phyloP scores from a whole-genome alignment of 2,329 filamentous ascomycete species.

The Penicillium griseofulvum region DNA sequence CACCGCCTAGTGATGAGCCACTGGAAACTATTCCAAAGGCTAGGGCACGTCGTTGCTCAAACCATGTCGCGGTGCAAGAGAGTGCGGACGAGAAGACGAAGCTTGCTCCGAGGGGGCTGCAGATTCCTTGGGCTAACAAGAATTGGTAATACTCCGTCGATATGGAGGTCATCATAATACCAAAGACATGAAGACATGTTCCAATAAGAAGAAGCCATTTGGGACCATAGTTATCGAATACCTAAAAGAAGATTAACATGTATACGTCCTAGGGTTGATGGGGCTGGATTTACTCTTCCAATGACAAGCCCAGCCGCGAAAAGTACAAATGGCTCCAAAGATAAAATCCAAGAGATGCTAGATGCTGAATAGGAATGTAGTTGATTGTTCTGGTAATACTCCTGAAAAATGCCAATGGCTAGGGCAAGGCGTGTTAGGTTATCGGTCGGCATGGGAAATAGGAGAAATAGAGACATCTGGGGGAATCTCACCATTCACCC shows the following conservation, averaged over 20 bases:
- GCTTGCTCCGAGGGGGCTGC: constrained; percentile 50
- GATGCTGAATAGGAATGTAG: constrained; percentile 51
- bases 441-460: neutral
- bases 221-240: constrained; percentile 64
- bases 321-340: constrained; percentile 57
- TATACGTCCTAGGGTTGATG: neutral
- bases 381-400: constrained; percentile 53
- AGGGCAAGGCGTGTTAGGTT: neutral
- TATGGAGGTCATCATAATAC: constrained; percentile 57
- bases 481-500: constrained; percentile 40
- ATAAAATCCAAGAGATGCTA: constrained; percentile 59
- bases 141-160: constrained; percentile 56
- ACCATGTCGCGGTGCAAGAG: constrained; percentile 50
- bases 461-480: neutral
- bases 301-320: constrained; percentile 56
- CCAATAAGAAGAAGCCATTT: constrained; percentile 52
- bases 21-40: constrained; percentile 55
- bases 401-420: constrained; percentile 55
- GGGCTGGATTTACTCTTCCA: constrained; percentile 35
- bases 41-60: constrained; percentile 50
- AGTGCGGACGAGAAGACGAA: constrained; percentile 49
- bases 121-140: constrained; percentile 54
- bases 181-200: constrained; percentile 55
- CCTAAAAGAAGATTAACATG: constrained; percentile 29
- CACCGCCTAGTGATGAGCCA: constrained; percentile 55